Percentiles rank a stretch among this genome's conserved stretches.
These are phyloP conservation scores for Wolfiporia cocos DNA, from an alignment of 1,284 basidiomycete species.

Conservation along the genomic window DNA sequence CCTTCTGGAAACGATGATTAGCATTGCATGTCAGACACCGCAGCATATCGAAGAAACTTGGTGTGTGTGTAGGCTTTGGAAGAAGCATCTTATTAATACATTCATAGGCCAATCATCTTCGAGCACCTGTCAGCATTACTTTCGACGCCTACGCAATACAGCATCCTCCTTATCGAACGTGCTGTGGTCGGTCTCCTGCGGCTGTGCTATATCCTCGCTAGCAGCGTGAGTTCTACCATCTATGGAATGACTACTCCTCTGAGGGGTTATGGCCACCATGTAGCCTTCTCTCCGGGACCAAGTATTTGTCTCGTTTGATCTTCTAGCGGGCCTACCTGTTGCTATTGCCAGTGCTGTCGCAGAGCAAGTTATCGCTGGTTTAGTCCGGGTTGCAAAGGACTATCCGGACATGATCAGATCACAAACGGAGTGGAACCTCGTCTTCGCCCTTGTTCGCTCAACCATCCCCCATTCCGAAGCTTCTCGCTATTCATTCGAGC, in stretches of 20 bases:
- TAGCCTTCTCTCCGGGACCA: slow-evolving; percentile 68
- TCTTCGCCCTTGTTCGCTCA: slow-evolving; percentile 85
- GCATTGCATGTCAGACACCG: slow-evolving; percentile 72
- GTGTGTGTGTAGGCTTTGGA: slow-evolving; percentile 34
- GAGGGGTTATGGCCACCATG: not conserved
- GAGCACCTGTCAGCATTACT: slow-evolving; percentile 86
- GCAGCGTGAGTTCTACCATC: slow-evolving; percentile 45
- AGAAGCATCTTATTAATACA: not conserved
- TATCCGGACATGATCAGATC: slow-evolving; percentile 75
- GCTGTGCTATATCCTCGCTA: slow-evolving; percentile 74
- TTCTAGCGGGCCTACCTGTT: slow-evolving; percentile 77
- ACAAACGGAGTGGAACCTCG: slow-evolving; percentile 93
- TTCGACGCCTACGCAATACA: slow-evolving; percentile 74
- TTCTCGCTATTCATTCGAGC: slow-evolving; percentile 76
- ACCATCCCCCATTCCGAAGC: slow-evolving; percentile 88
- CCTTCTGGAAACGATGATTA: slow-evolving; percentile 91
- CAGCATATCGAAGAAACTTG: slow-evolving; percentile 84
- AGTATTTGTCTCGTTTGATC: slow-evolving; percentile 89
- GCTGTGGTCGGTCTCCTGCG: slow-evolving; percentile 88
- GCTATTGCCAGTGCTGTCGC: slow-evolving; percentile 79
- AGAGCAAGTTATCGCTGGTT: slow-evolving; percentile 86
- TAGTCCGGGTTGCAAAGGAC: slow-evolving; percentile 74
- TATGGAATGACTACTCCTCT: not conserved
- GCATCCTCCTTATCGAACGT: slow-evolving; percentile 89
- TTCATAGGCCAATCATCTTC: slow-evolving; percentile 80